Evolutionary conservation across 306 rosid species (phyloP), one percentile per base, ranked within the genome.

Genomic region (Phaseolus lunatus): DNA sequence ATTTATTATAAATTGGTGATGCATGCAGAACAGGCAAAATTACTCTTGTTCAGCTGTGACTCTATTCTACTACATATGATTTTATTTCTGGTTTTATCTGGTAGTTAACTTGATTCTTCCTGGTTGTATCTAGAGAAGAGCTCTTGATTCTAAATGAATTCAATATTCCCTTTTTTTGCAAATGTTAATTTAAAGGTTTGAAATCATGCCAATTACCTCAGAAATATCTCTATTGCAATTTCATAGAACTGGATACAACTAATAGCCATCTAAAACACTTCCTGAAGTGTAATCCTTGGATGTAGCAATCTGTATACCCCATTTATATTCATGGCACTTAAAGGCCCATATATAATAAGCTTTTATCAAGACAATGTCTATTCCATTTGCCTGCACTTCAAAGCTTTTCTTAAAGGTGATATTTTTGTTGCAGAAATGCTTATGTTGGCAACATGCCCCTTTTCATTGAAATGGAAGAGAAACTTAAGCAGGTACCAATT

Each of bases 401-500:
- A 53, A 22, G 29, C 35, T 49, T 20, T 79, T 54, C 33, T 70
- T 77, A 20, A 73, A 77, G 78, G 83, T 53, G 64, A 75, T 31
- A 23, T 62, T 63, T 86, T 87, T 84, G 78, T 57, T 89, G 94
- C 98, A 96, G 99, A 78, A 86, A 82, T 80, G 93, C 99, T 33
- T 96, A 84, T 81, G 94, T 96, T 72, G 99, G 98, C 83, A 96
- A 96, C 86, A 87, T 89, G 79, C 82, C 93, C 78, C 69, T 96
- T 67, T 96, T 93, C 88, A 19, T 75, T 73, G 94, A 93, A 80
- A 93, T 96, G 82, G 96, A 96, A 85, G 96, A 87, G 78, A 90
- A 87, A 83, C 96, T 96, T 67, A 83, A 83, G 85, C 80, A 93
- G 99, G 99, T 96, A 72, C 73, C 33, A 52, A 72, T 77, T 78